These are phyloP conservation scores for Paramecium bursaria DNA, from an alignment of 73 alveolate species.

Conservation along the genomic window DNA sequence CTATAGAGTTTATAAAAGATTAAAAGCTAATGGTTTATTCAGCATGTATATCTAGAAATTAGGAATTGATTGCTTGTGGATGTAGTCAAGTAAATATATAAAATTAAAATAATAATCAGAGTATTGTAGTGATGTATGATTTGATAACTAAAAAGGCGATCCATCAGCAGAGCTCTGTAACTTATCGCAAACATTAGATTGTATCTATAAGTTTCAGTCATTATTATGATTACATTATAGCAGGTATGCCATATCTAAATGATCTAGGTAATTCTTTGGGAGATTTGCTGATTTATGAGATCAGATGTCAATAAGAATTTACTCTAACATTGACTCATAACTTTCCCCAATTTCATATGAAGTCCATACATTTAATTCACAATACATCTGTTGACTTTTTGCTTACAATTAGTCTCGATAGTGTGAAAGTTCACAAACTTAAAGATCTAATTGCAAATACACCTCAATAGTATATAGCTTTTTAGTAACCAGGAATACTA, in stretches of 20 bases:
- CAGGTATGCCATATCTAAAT: neutral
- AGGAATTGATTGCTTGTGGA: constrained; percentile 42
- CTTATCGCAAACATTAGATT: constrained; percentile 49
- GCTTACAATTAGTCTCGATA: constrained; percentile 20
- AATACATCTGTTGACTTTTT: constrained; percentile 36
- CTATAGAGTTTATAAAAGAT: too few species aligned
- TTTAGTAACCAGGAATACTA: neutral
- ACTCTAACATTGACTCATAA: neutral
- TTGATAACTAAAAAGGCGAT: neutral
- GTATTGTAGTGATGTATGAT: constrained; percentile 35
- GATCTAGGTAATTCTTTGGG: constrained; percentile 53
- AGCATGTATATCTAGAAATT: constrained; percentile 39
- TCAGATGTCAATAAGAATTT: constrained; percentile 25
- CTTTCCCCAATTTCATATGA: constrained; percentile 23
- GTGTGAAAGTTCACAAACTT: neutral
- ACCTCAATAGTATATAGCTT: neutral
- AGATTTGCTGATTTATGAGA: constrained; percentile 24
- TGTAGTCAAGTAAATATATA: constrained; percentile 47
- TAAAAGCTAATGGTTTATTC: constrained; percentile 7
- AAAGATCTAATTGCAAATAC: neutral
- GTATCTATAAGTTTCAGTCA: constrained; percentile 19
- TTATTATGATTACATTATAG: constrained; percentile 35
- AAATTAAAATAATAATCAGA: constrained; percentile 14
- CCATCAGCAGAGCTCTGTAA: neutral
- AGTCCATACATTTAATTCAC: neutral